Percentiles rank a stretch among this genome's conserved stretches.
These are phyloP conservation scores for Scedosporium aurantiacum DNA, from an alignment of 2,329 filamentous ascomycete species.

Conservation along the genomic window DNA sequence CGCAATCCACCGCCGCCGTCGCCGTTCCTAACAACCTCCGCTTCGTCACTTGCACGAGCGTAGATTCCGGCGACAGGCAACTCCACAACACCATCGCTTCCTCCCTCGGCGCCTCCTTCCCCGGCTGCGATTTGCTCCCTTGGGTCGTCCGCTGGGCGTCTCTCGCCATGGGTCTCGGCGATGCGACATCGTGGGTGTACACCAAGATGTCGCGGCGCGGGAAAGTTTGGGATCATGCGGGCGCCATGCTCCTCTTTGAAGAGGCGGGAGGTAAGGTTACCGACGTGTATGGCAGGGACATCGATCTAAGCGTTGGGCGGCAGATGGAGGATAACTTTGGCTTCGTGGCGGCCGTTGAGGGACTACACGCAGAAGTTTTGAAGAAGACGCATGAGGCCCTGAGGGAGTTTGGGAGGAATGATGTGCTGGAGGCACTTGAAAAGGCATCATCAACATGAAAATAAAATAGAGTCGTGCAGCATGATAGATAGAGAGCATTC, in stretches of 20 bases:
- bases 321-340: conserved; percentile 40
- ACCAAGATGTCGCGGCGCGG: conserved; percentile 32
- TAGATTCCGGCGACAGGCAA: conserved; percentile 36
- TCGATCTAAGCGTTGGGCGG: conserved; percentile 39
- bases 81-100: conserved; percentile 34
- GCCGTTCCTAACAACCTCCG: conserved; percentile 16
- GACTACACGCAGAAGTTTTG: conserved; percentile 30
- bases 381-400: background rate
- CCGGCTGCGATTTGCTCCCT: conserved; percentile 40
- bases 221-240: conserved; percentile 51
- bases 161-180: conserved; percentile 40
- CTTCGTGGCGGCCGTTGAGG: conserved; percentile 40
- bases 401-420: background rate
- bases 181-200: conserved; percentile 47
- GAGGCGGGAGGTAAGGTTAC: conserved; percentile 45
- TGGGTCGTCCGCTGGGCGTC: conserved; percentile 47
- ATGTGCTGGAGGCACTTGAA: background rate
- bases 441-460: background rate
- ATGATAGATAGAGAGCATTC: background rate
- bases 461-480: background rate
- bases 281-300: conserved; percentile 38
- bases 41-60: conserved; percentile 35
- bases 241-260: conserved; percentile 47
- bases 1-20: background rate
- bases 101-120: conserved; percentile 29